phyloP scores from a whole-genome alignment of 1,284 basidiomycete species.

The Ustilago crameri region DNA sequence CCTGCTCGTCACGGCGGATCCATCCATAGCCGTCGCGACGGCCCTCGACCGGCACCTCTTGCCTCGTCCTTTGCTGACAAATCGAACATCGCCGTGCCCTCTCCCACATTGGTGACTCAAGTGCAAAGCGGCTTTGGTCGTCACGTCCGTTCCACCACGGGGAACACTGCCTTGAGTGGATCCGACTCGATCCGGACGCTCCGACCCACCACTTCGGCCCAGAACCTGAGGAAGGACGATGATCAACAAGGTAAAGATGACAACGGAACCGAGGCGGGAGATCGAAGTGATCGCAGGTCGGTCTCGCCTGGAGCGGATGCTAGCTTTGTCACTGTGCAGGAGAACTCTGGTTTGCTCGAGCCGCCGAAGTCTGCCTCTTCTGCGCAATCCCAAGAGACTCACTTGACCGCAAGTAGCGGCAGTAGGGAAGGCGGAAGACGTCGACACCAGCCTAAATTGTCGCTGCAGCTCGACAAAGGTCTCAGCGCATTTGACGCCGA shows the following conservation, averaged over 20 bases:
- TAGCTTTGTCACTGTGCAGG: constrained; percentile 41
- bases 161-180: constrained; percentile 29
- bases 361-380: constrained; percentile 45
- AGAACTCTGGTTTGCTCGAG: constrained; percentile 20
- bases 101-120: constrained; percentile 38
- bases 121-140: constrained; percentile 47
- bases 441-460: constrained; percentile 54
- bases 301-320: constrained; percentile 24
- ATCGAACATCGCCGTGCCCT: constrained; percentile 22
- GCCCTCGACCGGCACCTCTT: constrained; percentile 12
- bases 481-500: constrained; percentile 56
- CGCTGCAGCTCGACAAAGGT: constrained; percentile 60
- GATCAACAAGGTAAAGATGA: constrained; percentile 1
- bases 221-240: constrained; percentile 37
- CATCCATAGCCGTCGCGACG: constrained; percentile 26
- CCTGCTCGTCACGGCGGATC: constrained; percentile 12
- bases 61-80: constrained; percentile 15
- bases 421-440: constrained; percentile 24
- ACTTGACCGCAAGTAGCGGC: constrained; percentile 35
- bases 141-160: constrained; percentile 43
- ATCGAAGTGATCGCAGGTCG: constrained; percentile 30
- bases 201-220: constrained; percentile 50
- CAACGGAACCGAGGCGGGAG: constrained; percentile 2
- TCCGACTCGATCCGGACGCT: constrained; percentile 54
- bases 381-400: constrained; percentile 36